Base-by-base conservation (phyloP, 1,139 yeast species). In the Yarrowia galli region DNA sequence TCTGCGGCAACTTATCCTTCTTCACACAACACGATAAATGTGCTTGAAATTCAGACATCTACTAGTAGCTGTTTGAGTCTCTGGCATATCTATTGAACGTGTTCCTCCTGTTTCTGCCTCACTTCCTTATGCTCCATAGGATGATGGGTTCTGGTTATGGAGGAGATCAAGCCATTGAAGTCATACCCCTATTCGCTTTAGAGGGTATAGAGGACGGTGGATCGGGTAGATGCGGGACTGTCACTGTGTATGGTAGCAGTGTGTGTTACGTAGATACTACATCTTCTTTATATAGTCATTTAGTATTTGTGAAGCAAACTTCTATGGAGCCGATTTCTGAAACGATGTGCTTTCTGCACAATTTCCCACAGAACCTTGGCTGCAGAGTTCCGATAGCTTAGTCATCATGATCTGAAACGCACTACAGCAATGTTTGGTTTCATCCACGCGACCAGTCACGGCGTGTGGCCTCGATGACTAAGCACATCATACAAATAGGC, bases 101-200 rank as follows among this genome's bases (percentile, higher is more conserved):
- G 60, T 53, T 15, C 64, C 64, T 58, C 64, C 64, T 58, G 64
- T 58, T 58, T 58, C 64, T 58, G 64, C 64, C 64, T 58, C 64
- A 58, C 64, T 58, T 42, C 64, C 64, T 58, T 58, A 28, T 43
- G 51, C 64, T 58, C 64, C 18, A 58, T 58, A 58, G 64, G 64
- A 43, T 43, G 64, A 58, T 58, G 64, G 64, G 64, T 58, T 58
- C 64, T 58, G 51, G 51, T 58, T 36, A 58, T 58, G 64, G 64
- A 58, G 64, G 51, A 58, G 51, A 58, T 58, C 64, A 58, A 58
- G 64, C 64, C 64, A 43, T 58, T 36, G 49, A 42, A 42, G 64
- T 42, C 64, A 43, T 58, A 8, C 51, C 32, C 51, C 51, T 58
- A 42, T 42, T 58, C 64, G 64, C 64, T 58, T 53, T 58, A 43